These are phyloP conservation scores for Xanthoconium separans DNA, from an alignment of 1,284 basidiomycete genomes.

Conservation along the genomic window DNA sequence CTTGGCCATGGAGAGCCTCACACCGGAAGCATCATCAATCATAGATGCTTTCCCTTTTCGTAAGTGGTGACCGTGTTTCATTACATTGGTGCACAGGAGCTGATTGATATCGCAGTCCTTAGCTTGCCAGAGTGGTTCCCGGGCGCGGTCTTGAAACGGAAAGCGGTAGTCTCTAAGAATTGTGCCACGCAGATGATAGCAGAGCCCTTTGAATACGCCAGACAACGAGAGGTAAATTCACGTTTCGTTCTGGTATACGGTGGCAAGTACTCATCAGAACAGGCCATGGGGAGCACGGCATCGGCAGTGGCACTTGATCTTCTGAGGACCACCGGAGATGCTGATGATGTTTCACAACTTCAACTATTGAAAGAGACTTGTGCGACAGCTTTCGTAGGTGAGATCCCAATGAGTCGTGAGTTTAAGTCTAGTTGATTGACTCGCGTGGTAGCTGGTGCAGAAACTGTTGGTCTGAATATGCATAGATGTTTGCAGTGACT, in stretches of 20 bases:
- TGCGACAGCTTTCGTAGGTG: constrained; percentile 26
- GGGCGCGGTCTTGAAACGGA: constrained; percentile 13
- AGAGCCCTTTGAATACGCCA: constrained; percentile 20
- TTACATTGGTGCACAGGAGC: not conserved
- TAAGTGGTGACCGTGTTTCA: not conserved
- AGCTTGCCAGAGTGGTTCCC: constrained; percentile 29
- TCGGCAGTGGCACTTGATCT: constrained; percentile 20
- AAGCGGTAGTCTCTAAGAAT: constrained; percentile 14
- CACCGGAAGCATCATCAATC: constrained; percentile 20
- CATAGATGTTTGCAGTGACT: not conserved
- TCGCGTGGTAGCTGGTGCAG: constrained; percentile 20
- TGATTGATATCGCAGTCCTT: constrained; percentile 15
- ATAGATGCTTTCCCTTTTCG: constrained; percentile 24
- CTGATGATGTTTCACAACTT: constrained; percentile 2
- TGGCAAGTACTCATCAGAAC: not conserved
- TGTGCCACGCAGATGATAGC: constrained; percentile 19
- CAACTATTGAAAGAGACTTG: constrained; percentile 18
- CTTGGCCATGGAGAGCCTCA: constrained; percentile 15
- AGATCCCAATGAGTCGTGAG: not conserved
- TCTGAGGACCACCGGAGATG: constrained; percentile 1
- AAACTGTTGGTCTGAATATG: constrained; percentile 14
- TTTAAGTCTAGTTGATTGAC: not conserved
- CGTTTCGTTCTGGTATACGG: not conserved
- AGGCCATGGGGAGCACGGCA: constrained; percentile 11
- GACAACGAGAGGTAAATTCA: constrained; percentile 15